These are phyloP conservation scores for Chlamydomonas schloesseri DNA, from an alignment of 139 green algal species.

Conservation along the genomic window DNA sequence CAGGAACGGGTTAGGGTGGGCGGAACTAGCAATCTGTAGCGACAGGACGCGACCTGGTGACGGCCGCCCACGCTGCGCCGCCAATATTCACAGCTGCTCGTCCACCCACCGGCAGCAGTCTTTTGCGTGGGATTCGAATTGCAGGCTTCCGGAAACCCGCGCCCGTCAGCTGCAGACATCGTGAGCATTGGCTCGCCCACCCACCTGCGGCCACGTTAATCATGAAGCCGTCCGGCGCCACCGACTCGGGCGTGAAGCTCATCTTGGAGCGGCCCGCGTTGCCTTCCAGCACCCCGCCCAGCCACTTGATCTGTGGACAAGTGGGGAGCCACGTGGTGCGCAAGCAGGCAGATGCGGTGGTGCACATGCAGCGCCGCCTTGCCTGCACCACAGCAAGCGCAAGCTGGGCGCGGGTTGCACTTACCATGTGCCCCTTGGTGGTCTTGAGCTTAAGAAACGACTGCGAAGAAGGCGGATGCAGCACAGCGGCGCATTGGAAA, in stretches of 20 bases:
- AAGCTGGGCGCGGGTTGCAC: no score
- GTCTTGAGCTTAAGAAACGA: conserved; percentile 74
- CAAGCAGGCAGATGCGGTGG: no score
- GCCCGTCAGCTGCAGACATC: no score
- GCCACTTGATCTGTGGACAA: conserved; percentile 70
- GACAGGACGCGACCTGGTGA: no score
- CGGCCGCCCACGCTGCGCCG: no score
- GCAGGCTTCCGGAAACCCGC: no score
- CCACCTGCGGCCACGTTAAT: conserved; percentile 78
- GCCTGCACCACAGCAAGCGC: no score
- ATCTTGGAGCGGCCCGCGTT: conserved; percentile 93
- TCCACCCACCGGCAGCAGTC: neutral
- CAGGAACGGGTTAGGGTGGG: neutral
- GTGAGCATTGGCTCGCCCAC: neutral
- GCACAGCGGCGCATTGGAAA: no score
- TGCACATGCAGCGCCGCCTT: no score
- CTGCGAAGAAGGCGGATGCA: neutral
- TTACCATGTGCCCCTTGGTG: conserved; percentile 77
- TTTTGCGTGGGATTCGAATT: no score
- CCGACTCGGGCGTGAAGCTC: conserved; percentile 43
- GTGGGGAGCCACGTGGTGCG: no score
- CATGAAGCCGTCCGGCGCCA: conserved; percentile 84
- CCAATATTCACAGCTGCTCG: no score
- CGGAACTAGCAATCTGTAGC: neutral
- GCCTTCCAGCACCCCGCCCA: conserved; percentile 73